Evolutionary conservation across 2,329 filamentous ascomycete genomes (phyloP).

Genomic region (Samsoniella hepiali): DNA sequence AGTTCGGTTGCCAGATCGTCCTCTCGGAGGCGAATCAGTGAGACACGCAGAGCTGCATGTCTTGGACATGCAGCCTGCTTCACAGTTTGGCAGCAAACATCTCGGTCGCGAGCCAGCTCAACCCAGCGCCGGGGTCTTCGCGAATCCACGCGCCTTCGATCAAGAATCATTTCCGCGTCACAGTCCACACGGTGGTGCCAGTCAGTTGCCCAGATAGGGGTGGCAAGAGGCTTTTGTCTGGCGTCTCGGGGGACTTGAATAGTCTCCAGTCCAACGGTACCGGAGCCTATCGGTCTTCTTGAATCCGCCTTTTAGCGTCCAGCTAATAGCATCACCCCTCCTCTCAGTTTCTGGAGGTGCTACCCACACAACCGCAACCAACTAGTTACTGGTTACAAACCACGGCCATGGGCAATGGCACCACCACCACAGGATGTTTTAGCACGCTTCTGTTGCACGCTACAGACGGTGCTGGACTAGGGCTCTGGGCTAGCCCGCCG

Average conservation of each 20-base stretch:
- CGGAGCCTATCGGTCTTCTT: not conserved
- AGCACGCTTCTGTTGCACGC: not conserved
- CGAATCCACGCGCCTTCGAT: not conserved
- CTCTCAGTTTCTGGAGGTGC: not conserved
- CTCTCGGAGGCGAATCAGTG: conserved; percentile 35
- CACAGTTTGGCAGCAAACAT: not conserved
- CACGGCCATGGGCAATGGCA: not conserved
- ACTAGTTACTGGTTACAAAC: not conserved
- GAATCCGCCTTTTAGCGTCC: conserved; percentile 2
- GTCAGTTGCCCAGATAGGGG: not conserved
- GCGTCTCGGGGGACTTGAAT: not conserved
- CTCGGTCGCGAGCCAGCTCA: not conserved
- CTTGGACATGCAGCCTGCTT: conserved; percentile 31
- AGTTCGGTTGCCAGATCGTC: conserved; percentile 27
- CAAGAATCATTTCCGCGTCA: not conserved
- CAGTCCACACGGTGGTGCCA: not conserved
- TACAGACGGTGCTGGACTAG: conserved; percentile 5
- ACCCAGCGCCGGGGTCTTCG: not conserved
- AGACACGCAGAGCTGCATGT: conserved; percentile 37
- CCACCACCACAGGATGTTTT: not conserved
- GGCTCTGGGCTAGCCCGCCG: conserved; percentile 10
- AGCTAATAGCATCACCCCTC: conserved; percentile 7
- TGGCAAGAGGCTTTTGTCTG: not conserved
- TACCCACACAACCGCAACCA: conserved; percentile 10
- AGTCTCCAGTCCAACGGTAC: not conserved